Evolutionary conservation across 306 rosid genomes (phyloP).

Genomic region (Crataegus laevigata): DNA sequence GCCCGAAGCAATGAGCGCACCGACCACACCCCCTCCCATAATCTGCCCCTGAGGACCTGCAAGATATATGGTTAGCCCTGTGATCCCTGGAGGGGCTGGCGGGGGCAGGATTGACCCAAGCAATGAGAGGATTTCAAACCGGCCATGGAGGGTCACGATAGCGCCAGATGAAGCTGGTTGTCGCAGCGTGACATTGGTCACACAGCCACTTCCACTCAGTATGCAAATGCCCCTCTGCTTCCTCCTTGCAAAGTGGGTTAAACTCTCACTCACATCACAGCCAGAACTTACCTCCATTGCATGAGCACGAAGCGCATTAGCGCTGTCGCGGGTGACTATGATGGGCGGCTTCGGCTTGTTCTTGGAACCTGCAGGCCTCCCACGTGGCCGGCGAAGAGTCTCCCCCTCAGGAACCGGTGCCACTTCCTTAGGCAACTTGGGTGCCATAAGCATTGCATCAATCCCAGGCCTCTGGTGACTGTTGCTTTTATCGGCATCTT

Average conservation of each 20-base stretch:
- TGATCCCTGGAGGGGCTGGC: constrained; percentile 77
- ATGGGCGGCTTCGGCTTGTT: constrained; percentile 74
- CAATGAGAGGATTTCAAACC: constrained; percentile 67
- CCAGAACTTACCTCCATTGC: constrained; percentile 82
- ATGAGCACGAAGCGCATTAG: constrained; percentile 66
- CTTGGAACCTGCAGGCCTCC: constrained; percentile 63
- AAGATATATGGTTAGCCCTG: constrained; percentile 59
- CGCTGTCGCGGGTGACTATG: constrained; percentile 66
- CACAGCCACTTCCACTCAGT: constrained; percentile 69
- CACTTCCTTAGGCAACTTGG: constrained; percentile 44
- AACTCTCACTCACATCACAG: constrained; percentile 67
- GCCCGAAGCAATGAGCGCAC: constrained; percentile 71
- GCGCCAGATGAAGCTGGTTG: constrained; percentile 66
- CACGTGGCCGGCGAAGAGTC: constrained; percentile 50
- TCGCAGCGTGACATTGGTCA: constrained; percentile 65
- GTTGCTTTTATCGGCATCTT: constrained; percentile 42
- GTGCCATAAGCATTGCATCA: constrained; percentile 35
- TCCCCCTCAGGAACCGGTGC: constrained; percentile 55
- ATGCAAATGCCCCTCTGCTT: constrained; percentile 73
- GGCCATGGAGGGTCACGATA: constrained; percentile 71
- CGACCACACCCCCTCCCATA: constrained; percentile 66
- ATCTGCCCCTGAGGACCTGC: constrained; percentile 88
- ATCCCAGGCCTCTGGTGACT: constrained; percentile 31
- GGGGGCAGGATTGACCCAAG: constrained; percentile 77
- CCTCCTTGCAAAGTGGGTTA: constrained; percentile 72